Base-by-base conservation (phyloP, 768 basidiomycete genomes). In the Pleurotus platypus region DNA sequence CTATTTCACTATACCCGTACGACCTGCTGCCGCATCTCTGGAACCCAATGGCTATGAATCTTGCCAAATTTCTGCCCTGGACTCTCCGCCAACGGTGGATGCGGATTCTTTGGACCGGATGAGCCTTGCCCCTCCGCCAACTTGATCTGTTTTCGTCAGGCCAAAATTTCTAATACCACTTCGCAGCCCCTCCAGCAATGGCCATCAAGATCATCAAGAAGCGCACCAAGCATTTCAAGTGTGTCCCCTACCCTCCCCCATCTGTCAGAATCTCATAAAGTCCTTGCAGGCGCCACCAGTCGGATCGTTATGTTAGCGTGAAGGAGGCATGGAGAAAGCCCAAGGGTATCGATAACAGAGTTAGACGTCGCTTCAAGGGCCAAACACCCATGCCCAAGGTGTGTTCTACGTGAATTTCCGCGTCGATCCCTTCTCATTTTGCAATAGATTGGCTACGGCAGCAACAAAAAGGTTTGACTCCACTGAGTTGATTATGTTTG, bases 271-370 rank as follows among this genome's bases (percentile, higher is more conserved):
- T 57, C 49, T 59, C 59, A 46, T 26, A 16, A 49, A 56, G 57
- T 62, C 27, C 71, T 16, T 24, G 13, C 18, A 93, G 92, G 83
- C 92, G 96, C 76, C 96, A 98, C 77, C 96, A 98, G 78, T 96
- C 94, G 49, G 96, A 98, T 79, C 90, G 96, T 70, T 98, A 97
- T 81, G 85, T 92, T 73, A 78, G 89, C 64, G 94, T 98, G 65
- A 96, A 96, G 84, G 94, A 97, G 81, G 81, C 92, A 81, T 99
- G 97, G 97, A 85, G 97, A 74, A 99, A 99, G 82, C 97, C 97
- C 65, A 99, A 98, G 87, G 97, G 96, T 92, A 98, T 98, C 67
- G 96, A 98, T 74, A 98, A 98, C 87, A 87, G 95, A 69, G 95
- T 97, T 67, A 82, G 94, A 72, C 85, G 92, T 65, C 87, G 91